These are phyloP conservation scores for Candida sojae DNA, from an alignment of 1,139 yeast species.

Conservation along the genomic window DNA sequence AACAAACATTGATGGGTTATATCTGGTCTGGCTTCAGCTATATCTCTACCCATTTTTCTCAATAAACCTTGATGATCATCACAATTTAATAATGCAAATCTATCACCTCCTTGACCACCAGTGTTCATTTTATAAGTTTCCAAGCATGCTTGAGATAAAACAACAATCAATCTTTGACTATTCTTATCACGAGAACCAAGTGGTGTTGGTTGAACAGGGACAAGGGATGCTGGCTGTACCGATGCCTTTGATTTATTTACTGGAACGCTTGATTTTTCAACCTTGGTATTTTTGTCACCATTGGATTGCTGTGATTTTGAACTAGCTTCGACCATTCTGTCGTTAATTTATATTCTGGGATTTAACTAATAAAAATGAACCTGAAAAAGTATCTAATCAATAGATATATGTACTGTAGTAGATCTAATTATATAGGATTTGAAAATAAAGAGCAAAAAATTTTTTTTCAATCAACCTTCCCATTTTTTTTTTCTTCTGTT, in stretches of 20 bases:
- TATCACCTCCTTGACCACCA: conserved; percentile 82
- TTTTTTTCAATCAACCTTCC: background rate
- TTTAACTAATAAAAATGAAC: background rate
- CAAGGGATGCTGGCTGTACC: conserved; percentile 68
- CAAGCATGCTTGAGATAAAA: conserved; percentile 89
- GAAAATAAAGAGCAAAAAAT: background rate
- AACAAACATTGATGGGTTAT: conserved; percentile 94
- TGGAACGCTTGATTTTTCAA: conserved; percentile 2
- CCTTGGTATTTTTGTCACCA: background rate
- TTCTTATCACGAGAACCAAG: conserved; percentile 79
- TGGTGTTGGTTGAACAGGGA: conserved; percentile 84
- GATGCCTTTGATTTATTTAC: conserved; percentile 33
- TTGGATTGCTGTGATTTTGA: background rate
- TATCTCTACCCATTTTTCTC: conserved; percentile 95
- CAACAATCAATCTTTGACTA: conserved; percentile 86
- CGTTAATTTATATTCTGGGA: background rate
- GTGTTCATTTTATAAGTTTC: conserved; percentile 89
- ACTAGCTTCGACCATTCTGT: background rate
- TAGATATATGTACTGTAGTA: background rate
- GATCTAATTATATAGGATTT: background rate
- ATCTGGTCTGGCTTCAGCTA: conserved; percentile 97
- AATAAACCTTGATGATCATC: conserved; percentile 97
- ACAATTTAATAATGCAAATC: conserved; percentile 90
- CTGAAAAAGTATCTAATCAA: background rate
- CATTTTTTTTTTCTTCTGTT: background rate